Conservation (phyloP, 2,329 filamentous ascomycete genomes). For the Cladosporium sp. region DNA sequence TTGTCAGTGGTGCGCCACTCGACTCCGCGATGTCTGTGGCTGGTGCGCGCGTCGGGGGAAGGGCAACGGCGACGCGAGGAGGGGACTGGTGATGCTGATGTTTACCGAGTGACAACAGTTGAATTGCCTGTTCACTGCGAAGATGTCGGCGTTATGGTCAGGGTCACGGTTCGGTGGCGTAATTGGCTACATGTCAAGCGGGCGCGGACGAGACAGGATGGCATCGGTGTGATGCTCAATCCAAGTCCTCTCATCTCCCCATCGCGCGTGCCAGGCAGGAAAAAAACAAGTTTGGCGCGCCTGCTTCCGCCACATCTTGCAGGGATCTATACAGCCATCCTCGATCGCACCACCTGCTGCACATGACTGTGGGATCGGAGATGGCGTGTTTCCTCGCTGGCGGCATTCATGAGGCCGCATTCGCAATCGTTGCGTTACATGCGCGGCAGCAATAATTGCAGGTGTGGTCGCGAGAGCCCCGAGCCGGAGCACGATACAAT, state of each 20-base stretch:
- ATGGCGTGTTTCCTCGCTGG: no score
- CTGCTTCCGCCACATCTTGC: not conserved
- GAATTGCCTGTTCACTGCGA: no score
- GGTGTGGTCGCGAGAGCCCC: no score
- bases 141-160: no score
- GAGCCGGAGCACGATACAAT: no score
- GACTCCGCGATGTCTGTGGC: constrained; percentile 5
- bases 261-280: not conserved
- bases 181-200: no score
- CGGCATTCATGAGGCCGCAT: not conserved
- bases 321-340: not conserved
- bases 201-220: not conserved
- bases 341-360: not conserved
- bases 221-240: not conserved
- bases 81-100: not conserved
- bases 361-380: no score
- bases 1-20: constrained; percentile 1
- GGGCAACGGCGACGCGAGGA: not conserved
- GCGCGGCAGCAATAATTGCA: no score
- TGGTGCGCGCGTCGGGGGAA: constrained; percentile 2
- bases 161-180: no score
- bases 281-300: constrained; percentile 8
- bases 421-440: no score
- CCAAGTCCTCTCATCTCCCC: not conserved
- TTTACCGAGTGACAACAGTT: not conserved